Evolutionary conservation across 2,329 filamentous ascomycete species (phyloP).

Genomic region (Shiraia bambusicola): DNA sequence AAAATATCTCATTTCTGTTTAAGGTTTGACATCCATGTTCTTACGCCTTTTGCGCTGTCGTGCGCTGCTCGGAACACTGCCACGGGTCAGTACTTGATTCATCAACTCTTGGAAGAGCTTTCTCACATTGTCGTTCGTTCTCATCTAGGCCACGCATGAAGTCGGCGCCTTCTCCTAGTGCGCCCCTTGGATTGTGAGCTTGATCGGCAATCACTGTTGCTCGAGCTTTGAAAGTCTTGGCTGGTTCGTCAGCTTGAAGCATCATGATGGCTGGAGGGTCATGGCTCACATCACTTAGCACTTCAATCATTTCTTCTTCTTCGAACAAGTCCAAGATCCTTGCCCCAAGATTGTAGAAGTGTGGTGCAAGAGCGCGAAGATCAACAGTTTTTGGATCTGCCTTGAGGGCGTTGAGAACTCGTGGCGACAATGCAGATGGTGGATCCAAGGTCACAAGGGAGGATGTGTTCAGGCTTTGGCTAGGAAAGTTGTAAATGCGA

Average conservation of each 20-base stretch:
- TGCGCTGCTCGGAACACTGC: slow-evolving; percentile 53
- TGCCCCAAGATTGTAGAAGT: slow-evolving; percentile 85
- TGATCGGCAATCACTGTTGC: slow-evolving; percentile 84
- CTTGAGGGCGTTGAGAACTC: slow-evolving; percentile 85
- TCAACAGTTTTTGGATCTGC: slow-evolving; percentile 87
- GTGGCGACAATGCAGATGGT: slow-evolving; percentile 71
- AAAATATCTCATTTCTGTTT: slow-evolving; percentile 39
- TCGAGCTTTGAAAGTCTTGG: slow-evolving; percentile 74
- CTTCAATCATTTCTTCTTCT: slow-evolving; percentile 75
- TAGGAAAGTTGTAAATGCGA: slow-evolving; percentile 8
- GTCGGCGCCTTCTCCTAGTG: slow-evolving; percentile 67
- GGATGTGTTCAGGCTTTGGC: slow-evolving; percentile 38
- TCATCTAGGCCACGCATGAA: slow-evolving; percentile 89
- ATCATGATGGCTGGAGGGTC: background rate
- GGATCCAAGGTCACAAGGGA: slow-evolving; percentile 71
- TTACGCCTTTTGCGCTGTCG: slow-evolving; percentile 50
- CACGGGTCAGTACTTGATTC: slow-evolving; percentile 5
- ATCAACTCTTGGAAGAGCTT: background rate
- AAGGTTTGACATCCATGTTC: slow-evolving; percentile 48
- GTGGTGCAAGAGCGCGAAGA: slow-evolving; percentile 75
- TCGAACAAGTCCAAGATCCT: slow-evolving; percentile 90
- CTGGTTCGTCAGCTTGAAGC: background rate
- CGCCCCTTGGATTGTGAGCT: slow-evolving; percentile 78
- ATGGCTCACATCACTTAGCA: slow-evolving; percentile 47
- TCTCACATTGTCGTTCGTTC: slow-evolving; percentile 71